phyloP scores from a whole-genome alignment of 805 yeast genomes.

The Candida arabinofermentans region DNA sequence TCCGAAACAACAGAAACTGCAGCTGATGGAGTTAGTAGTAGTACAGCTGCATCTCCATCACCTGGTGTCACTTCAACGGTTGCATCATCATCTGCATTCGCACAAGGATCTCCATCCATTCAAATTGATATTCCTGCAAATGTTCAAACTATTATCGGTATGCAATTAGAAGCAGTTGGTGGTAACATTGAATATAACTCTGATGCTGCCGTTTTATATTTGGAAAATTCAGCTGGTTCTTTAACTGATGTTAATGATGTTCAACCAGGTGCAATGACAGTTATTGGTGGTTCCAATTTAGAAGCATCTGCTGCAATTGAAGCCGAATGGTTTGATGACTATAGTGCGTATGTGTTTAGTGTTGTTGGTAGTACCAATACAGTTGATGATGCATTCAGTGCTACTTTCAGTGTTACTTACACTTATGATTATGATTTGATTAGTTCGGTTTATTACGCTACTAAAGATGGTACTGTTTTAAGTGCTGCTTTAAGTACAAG shows the following conservation, averaged over 20 bases:
- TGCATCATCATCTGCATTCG: neutral
- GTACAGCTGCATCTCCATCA: neutral
- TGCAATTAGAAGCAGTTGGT: neutral
- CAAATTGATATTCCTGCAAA: conserved; percentile 1
- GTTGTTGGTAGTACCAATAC: neutral
- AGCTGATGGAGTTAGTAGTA: neutral
- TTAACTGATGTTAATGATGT: neutral
- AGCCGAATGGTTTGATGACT: neutral
- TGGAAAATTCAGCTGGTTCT: neutral
- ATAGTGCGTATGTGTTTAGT: neutral
- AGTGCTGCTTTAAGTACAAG: neutral
- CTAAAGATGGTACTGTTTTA: neutral
- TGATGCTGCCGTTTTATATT: neutral
- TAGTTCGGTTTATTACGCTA: neutral
- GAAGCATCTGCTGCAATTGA: neutral
- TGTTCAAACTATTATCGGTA: neutral
- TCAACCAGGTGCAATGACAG: neutral
- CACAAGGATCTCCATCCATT: neutral
- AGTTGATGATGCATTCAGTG: neutral
- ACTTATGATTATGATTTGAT: neutral
- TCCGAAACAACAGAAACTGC: neutral
- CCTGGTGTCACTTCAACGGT: neutral
- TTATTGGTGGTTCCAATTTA: neutral
- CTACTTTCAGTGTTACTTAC: neutral
- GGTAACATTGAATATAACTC: neutral